Base-by-base conservation (phyloP, 1,284 basidiomycete species). In the Anthracocystis walkeri region DNA sequence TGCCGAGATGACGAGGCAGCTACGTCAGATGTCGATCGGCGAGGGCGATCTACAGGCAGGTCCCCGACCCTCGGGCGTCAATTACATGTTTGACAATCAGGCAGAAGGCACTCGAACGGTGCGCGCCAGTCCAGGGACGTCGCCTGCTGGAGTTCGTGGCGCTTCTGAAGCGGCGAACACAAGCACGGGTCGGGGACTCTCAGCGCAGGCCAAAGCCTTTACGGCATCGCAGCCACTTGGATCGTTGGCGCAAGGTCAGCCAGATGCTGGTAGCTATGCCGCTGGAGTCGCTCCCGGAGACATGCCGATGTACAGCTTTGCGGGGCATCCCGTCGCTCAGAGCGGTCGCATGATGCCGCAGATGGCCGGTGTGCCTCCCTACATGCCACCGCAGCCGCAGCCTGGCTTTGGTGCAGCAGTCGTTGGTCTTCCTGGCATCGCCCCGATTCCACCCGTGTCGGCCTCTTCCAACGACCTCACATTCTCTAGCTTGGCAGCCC, bases 21-120 rank as follows among this genome's bases (percentile, higher is more conserved):
- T 76, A 16, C 68, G 74, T 14, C 61, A 72, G 44, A 76, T 66
- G 61, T 72, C 74, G 27, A 65, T 76, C 4, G 68, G 74, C 29
- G 53, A 42, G n/a, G 58, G 48, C n/a, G 53, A 65, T 38, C 2
- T 55, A 16, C 57, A 25, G 27, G 25, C 29, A 4, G 55, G 44
- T 21, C 50, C 57, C 1, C 58, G 55, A 2, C 25, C 50, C 8
- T 44, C 60, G 1, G 41, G 45, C 31, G 40, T 53, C 20, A 29
- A 61, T 11, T 64, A 62, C 7, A 55, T 65, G 52, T 66, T 66
- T 38, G 65, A 66, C 42, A 40, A 53, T 12, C 74, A 71, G 35
- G 51, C 55, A 2, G 68, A 71, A 61, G 74, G 74, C 12, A 68
- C 58, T 18, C 68, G 60, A 2, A 76, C 74, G 5, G 74, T 76